Base-by-base conservation (phyloP, 805 yeast species). In the Monosporozyma solicola region DNA sequence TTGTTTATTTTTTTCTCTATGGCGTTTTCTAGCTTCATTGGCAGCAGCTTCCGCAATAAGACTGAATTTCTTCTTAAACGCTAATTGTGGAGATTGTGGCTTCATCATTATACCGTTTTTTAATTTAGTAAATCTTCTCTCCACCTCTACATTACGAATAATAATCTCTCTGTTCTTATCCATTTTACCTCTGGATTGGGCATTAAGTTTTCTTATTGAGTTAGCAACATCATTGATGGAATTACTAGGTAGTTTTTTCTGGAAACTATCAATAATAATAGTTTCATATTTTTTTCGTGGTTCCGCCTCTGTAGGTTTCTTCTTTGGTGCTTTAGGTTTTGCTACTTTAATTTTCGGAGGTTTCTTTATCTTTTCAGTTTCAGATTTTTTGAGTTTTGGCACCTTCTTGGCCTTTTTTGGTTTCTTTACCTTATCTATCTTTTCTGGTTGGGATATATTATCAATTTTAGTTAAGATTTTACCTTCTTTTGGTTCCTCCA, bases 1-100 rank as follows among this genome's bases (percentile, higher is more conserved):
- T 15, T 53, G 58, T 51, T 54, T 61, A 47, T 57, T 63, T 33
- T 56, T 58, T 39, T 57, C 56, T 27, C 58, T 56, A n/a, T 54
- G 54, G 29, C 59, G 59, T 47, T 59, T 63, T 43, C 64, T 59
- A 10, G 70, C 68, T 29, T 59, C 67, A 22, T 43, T 56, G 6
- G 61, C 67, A 16, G 59, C 53, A 33, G 56, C 50, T 31, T 53
- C 47, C 45, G 43, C 43, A 39, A 39, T 20, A 9, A 22, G 15
- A 39, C 43, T 39, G 15, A 59, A 65, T 41, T 50, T 60, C 50
- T 61, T 67, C 49, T 55, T 58, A 31, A 56, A 46, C 9, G 58
- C 61, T 46, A 58, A 60, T 4, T 41, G 45, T 10, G 61, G 49
- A 16, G 50, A 48, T 41, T 54, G 53, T n/a, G 58, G 57, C 46